Percentiles rank a stretch among this genome's conserved stretches.
Conservation (phyloP, 2,329 filamentous ascomycete genomes). For the Hypomyces rosellus region DNA sequence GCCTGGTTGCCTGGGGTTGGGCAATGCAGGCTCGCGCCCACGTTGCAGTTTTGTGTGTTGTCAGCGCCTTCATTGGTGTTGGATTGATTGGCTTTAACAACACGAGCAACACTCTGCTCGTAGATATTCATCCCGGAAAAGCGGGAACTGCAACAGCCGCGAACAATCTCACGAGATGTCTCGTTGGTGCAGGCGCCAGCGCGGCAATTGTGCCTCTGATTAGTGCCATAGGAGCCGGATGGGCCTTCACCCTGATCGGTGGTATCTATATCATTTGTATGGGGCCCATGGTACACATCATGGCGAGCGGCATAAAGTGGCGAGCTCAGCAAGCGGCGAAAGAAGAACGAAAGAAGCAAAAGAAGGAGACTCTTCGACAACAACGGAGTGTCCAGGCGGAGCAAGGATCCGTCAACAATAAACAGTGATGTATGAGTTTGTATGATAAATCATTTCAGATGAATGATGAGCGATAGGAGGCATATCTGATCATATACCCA, state of each 20-base stretch:
- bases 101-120: conserved; percentile 44
- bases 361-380: conserved; percentile 1
- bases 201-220: conserved; percentile 49
- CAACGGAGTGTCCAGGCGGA: too few relatives aligned
- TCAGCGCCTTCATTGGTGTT: conserved; percentile 41
- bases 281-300: conserved; percentile 35
- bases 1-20: conserved; percentile 48
- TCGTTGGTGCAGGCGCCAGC: conserved; percentile 47
- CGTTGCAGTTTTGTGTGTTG: conserved; percentile 40
- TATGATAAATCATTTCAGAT: too few relatives aligned
- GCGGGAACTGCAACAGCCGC: conserved; percentile 50
- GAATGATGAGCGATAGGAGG: too few relatives aligned
- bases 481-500: too few relatives aligned
- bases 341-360: conserved; percentile 17
- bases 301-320: conserved; percentile 39
- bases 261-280: conserved; percentile 33
- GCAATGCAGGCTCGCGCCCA: conserved; percentile 35
- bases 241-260: conserved; percentile 45
- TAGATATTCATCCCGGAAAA: conserved; percentile 48
- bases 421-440: too few relatives aligned
- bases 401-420: too few relatives aligned
- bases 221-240: conserved; percentile 42
- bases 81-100: conserved; percentile 51
- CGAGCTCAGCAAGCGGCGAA: conserved; percentile 28
- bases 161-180: conserved; percentile 50